These are phyloP conservation scores for Clavispora fructus DNA, from an alignment of 805 yeast species.

Conservation along the genomic window DNA sequence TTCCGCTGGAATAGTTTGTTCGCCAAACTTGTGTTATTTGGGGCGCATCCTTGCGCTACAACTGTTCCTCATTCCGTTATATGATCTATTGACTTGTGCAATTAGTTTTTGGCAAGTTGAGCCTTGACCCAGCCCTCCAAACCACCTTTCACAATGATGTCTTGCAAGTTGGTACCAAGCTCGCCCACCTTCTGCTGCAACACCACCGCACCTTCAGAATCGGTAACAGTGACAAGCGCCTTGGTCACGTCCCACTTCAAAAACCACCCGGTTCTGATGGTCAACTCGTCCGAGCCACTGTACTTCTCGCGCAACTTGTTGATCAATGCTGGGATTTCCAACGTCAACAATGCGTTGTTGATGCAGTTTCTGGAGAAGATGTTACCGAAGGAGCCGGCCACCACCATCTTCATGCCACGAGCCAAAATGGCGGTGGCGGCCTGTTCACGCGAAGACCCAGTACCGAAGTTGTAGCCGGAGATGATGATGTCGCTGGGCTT, in stretches of 20 bases:
- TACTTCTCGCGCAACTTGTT: slow-evolving; percentile 68
- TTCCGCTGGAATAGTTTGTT: not conserved
- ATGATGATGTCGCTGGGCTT: slow-evolving; percentile 84
- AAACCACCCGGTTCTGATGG: slow-evolving; percentile 92
- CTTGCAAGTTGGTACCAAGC: slow-evolving; percentile 91
- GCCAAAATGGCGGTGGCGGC: slow-evolving; percentile 98
- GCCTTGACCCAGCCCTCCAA: slow-evolving; percentile 96
- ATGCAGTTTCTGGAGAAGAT: slow-evolving; percentile 94
- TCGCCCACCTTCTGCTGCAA: slow-evolving; percentile 90
- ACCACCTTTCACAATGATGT: slow-evolving; percentile 95
- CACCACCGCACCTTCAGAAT: slow-evolving; percentile 54
- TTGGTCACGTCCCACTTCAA: slow-evolving; percentile 89
- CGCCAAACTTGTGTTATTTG: too few species aligned
- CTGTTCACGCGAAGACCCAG: slow-evolving; percentile 98
- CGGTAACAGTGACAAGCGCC: slow-evolving; percentile 74
- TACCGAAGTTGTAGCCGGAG: slow-evolving; percentile 94
- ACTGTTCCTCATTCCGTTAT: not conserved
- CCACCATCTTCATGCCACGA: slow-evolving; percentile 85
- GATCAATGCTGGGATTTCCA: slow-evolving; percentile 88
- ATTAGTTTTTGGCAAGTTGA: slow-evolving; percentile 36
- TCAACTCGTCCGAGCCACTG: slow-evolving; percentile 57
- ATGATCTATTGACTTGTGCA: not conserved
- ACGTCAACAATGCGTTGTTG: slow-evolving; percentile 89
- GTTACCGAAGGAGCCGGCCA: slow-evolving; percentile 96
- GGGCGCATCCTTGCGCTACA: not conserved